Conservation (phyloP, 2,329 filamentous ascomycete species). For the Venturia carpophila region DNA sequence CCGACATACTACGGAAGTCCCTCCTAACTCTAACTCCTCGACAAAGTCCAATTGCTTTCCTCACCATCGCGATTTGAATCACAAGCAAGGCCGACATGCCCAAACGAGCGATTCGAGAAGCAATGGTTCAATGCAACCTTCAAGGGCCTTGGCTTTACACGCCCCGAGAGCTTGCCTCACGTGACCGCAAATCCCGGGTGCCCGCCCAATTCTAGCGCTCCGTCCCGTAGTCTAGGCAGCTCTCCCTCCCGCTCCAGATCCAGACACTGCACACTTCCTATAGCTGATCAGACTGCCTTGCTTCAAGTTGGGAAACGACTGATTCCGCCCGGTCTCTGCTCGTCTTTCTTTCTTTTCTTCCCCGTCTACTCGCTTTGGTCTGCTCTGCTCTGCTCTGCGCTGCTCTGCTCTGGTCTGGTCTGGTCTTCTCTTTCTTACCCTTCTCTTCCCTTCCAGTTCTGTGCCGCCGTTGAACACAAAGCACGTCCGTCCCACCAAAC, state of each 20-base stretch:
- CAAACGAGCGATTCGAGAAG: too few relatives aligned
- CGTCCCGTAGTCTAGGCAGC: background rate
- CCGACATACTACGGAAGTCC: background rate
- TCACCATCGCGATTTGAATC: too few relatives aligned
- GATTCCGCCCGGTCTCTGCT: background rate
- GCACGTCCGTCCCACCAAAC: constrained; percentile 8
- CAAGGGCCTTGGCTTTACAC: too few relatives aligned
- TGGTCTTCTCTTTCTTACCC: constrained; percentile 10
- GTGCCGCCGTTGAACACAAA: constrained; percentile 9
- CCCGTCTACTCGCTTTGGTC: background rate
- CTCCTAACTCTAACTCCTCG: too few relatives aligned
- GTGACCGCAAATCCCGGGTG: background rate
- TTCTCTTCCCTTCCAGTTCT: constrained; percentile 16
- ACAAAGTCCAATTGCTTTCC: too few relatives aligned
- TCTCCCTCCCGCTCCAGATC: background rate
- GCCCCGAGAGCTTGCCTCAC: background rate
- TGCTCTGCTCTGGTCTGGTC: background rate
- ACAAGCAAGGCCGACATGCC: background rate
- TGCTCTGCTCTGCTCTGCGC: background rate
- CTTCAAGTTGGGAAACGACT: constrained; percentile 4
- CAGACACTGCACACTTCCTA: background rate
- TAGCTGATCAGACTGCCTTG: background rate
- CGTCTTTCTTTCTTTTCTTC: constrained; percentile 5
- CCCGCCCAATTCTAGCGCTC: background rate
- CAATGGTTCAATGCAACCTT: too few relatives aligned